These are phyloP conservation scores for Hypericum androsaemum DNA, from an alignment of 345 rosid genomes.

Conservation along the genomic window DNA sequence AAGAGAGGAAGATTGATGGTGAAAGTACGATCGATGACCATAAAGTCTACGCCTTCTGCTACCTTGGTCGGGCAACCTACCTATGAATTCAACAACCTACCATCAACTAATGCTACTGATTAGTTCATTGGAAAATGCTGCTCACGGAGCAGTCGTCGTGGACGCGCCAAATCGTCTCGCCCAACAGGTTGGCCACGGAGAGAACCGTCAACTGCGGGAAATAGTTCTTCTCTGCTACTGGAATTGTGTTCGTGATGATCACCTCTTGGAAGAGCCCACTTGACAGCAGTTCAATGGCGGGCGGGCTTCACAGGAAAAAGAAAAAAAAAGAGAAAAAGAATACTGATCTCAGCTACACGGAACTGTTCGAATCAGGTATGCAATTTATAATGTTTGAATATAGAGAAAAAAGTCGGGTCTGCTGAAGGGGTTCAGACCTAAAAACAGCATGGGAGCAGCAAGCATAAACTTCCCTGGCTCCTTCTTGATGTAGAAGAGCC, in stretches of 20 bases:
- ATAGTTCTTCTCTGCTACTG: conserved; percentile 71
- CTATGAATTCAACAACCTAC: too few relatives aligned
- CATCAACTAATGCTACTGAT: too few relatives aligned
- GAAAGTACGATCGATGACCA: too few relatives aligned
- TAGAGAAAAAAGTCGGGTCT: background rate
- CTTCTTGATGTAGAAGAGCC: conserved; percentile 21
- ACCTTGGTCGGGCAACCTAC: too few relatives aligned
- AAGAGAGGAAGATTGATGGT: too few relatives aligned
- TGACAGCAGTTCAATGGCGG: conserved; percentile 87
- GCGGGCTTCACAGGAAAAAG: conserved; percentile 47
- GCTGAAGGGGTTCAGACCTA: background rate
- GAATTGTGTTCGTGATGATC: conserved; percentile 90
- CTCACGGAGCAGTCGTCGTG: conserved; percentile 94
- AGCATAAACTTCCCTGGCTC: conserved; percentile 26
- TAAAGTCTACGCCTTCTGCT: too few relatives aligned
- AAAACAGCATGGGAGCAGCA: conserved; percentile 28
- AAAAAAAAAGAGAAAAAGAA: too few relatives aligned
- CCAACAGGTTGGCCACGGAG: conserved; percentile 92
- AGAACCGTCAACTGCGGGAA: conserved; percentile 86
- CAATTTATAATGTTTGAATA: background rate
- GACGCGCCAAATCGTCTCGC: conserved; percentile 95
- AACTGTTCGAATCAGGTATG: too few relatives aligned
- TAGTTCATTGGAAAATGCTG: conserved; percentile 19
- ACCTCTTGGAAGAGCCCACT: conserved; percentile 94
- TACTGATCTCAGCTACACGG: too few relatives aligned